phyloP scores from a whole-genome alignment of 2,329 filamentous ascomycete genomes.

The Ceratocystis colombiana region DNA sequence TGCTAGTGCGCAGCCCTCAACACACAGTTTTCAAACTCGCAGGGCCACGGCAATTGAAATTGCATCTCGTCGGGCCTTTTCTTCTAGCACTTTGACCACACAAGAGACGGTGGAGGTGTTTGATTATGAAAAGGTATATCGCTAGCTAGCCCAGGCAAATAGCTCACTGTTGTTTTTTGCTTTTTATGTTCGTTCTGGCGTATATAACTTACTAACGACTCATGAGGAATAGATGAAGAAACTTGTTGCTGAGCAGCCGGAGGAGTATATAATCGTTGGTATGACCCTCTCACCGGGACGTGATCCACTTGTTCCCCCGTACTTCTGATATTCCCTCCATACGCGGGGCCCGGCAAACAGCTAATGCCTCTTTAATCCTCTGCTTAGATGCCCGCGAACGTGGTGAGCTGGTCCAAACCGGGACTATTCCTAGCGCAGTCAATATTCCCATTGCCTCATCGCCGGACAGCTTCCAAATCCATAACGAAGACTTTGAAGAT shows the following conservation, averaged over 20 bases:
- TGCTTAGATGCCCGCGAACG: conserved; percentile 62
- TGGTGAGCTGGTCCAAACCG: conserved; percentile 50
- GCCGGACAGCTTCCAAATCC: conserved; percentile 69
- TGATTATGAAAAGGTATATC: conserved; percentile 23
- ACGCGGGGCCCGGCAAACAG: not conserved
- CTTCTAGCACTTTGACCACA: not conserved
- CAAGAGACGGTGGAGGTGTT: conserved; percentile 14
- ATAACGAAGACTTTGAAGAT: conserved; percentile 69
- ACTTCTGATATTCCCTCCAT: not conserved
- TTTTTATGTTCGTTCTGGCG: too few relatives aligned
- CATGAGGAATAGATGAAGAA: conserved; percentile 13
- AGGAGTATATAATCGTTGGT: conserved; percentile 24
- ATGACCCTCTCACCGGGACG: not conserved
- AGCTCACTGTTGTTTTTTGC: too few relatives aligned
- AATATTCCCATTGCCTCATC: conserved; percentile 71
- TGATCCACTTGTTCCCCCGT: not conserved
- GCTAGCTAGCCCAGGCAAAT: not conserved
- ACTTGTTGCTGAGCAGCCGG: conserved; percentile 19
- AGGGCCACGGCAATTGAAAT: not conserved
- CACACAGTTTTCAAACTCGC: not conserved
- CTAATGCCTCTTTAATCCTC: not conserved
- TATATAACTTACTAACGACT: not conserved
- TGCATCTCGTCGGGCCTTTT: not conserved
- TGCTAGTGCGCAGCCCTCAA: not conserved
- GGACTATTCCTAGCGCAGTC: conserved; percentile 67